Percentiles rank a stretch among this genome's conserved stretches.
These are phyloP conservation scores for Microthlaspi erraticum DNA, from an alignment of 345 rosid genomes.

Conservation along the genomic window DNA sequence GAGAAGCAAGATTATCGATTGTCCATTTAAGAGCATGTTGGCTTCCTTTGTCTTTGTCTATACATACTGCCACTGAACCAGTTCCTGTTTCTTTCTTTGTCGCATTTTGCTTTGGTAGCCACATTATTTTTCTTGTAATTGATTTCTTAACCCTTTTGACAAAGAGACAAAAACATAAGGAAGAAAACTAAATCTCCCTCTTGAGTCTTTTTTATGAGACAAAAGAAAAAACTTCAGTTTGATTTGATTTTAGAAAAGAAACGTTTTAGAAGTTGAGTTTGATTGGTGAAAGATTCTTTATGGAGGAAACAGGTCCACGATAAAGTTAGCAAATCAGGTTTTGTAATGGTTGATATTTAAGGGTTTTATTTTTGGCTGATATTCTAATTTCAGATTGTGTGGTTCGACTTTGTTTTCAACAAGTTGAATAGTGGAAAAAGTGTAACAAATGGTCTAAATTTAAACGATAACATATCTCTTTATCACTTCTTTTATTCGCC, in stretches of 20 bases:
- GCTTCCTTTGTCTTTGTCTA: conserved; percentile 88
- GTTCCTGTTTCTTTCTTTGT: conserved; percentile 51
- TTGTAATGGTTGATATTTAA: conserved; percentile 37
- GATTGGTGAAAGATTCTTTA: conserved; percentile 17
- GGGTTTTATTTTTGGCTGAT: conserved; percentile 43
- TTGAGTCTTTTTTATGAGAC: not conserved
- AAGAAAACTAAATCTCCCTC: not conserved
- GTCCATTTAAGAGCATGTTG: conserved; percentile 87
- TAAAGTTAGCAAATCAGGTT: conserved; percentile 16
- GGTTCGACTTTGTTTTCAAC: conserved; percentile 24
- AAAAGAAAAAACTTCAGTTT: conserved; percentile 10
- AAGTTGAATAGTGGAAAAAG: conserved; percentile 7
- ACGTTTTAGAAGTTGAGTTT: conserved; percentile 1
- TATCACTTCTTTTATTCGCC: conserved; percentile 1
- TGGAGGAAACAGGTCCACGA: conserved; percentile 15
- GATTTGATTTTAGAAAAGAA: not conserved
- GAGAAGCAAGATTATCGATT: conserved; percentile 67
- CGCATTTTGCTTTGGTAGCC: conserved; percentile 46
- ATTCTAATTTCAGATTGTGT: conserved; percentile 40
- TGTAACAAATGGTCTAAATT: conserved; percentile 32
- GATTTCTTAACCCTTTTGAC: not conserved
- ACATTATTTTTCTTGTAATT: conserved; percentile 36
- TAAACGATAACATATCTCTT: conserved; percentile 4
- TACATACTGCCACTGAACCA: conserved; percentile 78
- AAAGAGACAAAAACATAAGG: not conserved